Evolutionary conservation across 371 early-diverging fungal genomes (phyloP), one percentile per base, ranked within the genome.

Genomic region (Mortierella sp.): DNA sequence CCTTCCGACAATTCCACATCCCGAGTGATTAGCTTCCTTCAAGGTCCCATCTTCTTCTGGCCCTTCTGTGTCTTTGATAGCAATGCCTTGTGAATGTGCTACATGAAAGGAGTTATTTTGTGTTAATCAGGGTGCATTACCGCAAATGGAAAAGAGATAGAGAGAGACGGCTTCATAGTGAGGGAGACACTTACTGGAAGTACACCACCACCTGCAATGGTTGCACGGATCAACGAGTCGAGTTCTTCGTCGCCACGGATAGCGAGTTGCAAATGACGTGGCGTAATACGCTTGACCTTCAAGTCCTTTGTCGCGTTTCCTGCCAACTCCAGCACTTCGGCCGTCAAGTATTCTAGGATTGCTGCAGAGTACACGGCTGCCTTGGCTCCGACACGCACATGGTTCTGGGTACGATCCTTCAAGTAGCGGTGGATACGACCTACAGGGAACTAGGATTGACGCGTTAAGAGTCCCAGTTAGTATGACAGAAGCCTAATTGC

Each of bases 341-440:
- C 95, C 48, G 93, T 93, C 63, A 95, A 82, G 76, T 95, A 95
- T 83, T 95, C 95, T 52, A 95, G 84, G 66, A 95, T 92, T 7
- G 95, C 95, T 19, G 95, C 94, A 57, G 91, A 88, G 79, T 95
- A 95, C 8, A 95, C 94, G 3, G 95, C 93, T n/a, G 95, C 94
- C 71, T 93, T 92, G 55, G 94, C 92, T 5, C 95, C 94, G 10
- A 95, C 94, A 58, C 95, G 92, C 58, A 90, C 87, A 60, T 93
- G 86, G 81, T 85, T 87, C 67, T 90, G 86, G 21, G 91, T 88
- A 63, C 88, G 86, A 62, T 87, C 85, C 80, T 94, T 94, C 68
- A 95, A 81, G 78, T 94, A 93, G 57, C 95, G 87, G 80, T 95
- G 95, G 71, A 95, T 92, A 83, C 95, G 95, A 49, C 95, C 93